Evolutionary conservation across 2,329 filamentous ascomycete genomes (phyloP).

Genomic region (Penicillium brasilianum): DNA sequence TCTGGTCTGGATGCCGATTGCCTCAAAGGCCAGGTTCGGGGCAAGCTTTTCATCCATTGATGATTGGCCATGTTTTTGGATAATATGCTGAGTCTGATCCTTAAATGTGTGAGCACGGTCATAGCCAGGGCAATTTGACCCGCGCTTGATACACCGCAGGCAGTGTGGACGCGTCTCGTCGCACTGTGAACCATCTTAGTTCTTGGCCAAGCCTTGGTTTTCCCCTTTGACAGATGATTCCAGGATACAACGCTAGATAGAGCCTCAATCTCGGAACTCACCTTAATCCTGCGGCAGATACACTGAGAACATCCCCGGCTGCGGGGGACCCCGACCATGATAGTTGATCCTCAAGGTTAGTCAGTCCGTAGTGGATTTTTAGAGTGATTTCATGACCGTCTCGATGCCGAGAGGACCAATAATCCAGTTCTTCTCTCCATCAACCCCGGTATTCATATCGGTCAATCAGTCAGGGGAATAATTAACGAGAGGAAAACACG

Average conservation of each 20-base stretch:
- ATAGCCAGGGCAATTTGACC: slow-evolving; percentile 1
- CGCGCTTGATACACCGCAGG: background rate
- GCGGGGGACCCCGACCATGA: slow-evolving; percentile 16
- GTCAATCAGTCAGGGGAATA: background rate
- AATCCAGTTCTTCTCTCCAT: background rate
- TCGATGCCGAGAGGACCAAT: background rate
- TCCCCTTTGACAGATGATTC: background rate
- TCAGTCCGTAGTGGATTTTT: background rate
- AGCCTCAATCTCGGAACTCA: slow-evolving; percentile 6
- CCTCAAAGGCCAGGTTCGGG: slow-evolving; percentile 11
- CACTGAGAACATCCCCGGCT: slow-evolving; percentile 18
- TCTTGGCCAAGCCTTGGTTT: background rate
- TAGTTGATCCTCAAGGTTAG: background rate
- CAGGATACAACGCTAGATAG: background rate
- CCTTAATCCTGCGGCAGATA: slow-evolving; percentile 19
- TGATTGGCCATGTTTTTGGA: background rate
- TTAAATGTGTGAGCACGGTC: slow-evolving; percentile 1
- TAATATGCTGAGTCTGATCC: background rate
- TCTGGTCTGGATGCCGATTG: slow-evolving; percentile 14
- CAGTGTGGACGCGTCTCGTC: slow-evolving; percentile 4
- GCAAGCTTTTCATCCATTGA: slow-evolving; percentile 14
- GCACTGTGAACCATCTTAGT: background rate
- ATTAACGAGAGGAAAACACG: too few species aligned
- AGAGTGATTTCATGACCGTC: background rate
- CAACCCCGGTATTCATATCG: background rate